Evolutionary conservation across 495 filamentous ascomycete genomes (phyloP).

Genomic region (Aspergillus avenaceus): DNA sequence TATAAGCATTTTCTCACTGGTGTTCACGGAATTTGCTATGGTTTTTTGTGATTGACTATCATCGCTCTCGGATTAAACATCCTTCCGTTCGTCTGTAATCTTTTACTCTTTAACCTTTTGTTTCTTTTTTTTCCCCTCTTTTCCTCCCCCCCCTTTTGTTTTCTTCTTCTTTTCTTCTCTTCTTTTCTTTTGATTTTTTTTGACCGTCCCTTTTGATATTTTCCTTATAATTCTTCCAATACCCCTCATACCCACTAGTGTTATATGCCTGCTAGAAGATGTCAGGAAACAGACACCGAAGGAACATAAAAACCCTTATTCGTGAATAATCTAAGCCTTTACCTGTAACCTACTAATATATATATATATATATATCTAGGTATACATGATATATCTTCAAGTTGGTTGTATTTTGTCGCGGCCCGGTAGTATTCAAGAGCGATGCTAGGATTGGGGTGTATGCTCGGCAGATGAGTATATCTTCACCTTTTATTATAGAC

Average conservation of each 20-base stretch:
- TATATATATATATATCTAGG: neutral
- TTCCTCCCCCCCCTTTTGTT: conserved; percentile 1
- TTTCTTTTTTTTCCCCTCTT: conserved; percentile 8
- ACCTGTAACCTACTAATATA: too few species aligned
- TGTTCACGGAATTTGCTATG: conserved; percentile 4
- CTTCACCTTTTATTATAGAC: too few species aligned
- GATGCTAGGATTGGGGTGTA: too few species aligned
- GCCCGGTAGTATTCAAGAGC: too few species aligned
- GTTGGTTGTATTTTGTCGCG: too few species aligned
- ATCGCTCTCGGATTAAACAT: too few species aligned
- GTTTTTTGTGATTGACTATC: conserved; percentile 8
- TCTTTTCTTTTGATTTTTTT: conserved; percentile 8
- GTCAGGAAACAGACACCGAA: neutral
- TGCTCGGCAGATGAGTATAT: too few species aligned
- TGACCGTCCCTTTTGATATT: neutral
- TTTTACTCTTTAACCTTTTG: too few species aligned
- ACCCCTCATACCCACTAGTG: conserved; percentile 7
- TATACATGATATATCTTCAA: too few species aligned
- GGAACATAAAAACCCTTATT: neutral
- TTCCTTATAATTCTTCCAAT: conserved; percentile 6
- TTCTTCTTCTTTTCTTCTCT: neutral
- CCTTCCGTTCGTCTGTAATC: too few species aligned
- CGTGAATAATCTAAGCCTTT: too few species aligned
- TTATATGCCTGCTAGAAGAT: conserved; percentile 3
- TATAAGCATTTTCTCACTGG: neutral